Evolutionary conservation across 208 protist genomes (phyloP), one percentile per base, ranked within the genome.

Genomic region (Tritrichomonas musculus): DNA sequence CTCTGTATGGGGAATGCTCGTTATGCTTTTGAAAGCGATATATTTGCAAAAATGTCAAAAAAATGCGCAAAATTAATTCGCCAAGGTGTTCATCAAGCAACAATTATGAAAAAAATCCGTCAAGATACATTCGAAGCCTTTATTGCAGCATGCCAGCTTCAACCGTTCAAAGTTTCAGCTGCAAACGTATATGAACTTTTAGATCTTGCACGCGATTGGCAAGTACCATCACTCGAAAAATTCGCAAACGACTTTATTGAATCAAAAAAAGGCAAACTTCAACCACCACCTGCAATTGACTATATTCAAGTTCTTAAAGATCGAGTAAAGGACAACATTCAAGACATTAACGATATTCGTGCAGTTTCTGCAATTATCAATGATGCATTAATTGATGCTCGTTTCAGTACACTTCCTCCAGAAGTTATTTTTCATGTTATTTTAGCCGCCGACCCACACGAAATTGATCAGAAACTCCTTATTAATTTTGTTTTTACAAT

Each of bases 111-210:
- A 17, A 82, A 82, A 17, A 47, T 47, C 22, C 47, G 41, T 50
- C 73, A 30, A 82, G 36, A 82, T 47, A 82, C 73, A 82, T 82
- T 82, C 41, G 73, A 82, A 82, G 73, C 73, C 0, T 82, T 82
- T 27, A 44, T 82, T 27, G 73, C 33, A 50, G 73, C 73, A 50
- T 82, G 73, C 41, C 73, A 82, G 20, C 41, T 82, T 1, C 33
- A 82, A 39, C 73, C 73, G 0, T 82, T 82, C 41, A 41, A 82
- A 30, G 73, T 82, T 25, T 27, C 33, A 25, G 41, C 33, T 30
- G 41, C 33, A n/a, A 82, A 82, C 20, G 73, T 41, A 82, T 82
- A 47, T 41, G 73, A 82, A 27, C 73, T 82, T 47, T 41, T 49
- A 9, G 41, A 82, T 47, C 73, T 82, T 41, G 73, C 73, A 22